Evolutionary conservation across 75 land plant genomes (phyloP), one percentile per base, ranked within the genome.

Genomic region (Sequoiadendron giganteum): DNA sequence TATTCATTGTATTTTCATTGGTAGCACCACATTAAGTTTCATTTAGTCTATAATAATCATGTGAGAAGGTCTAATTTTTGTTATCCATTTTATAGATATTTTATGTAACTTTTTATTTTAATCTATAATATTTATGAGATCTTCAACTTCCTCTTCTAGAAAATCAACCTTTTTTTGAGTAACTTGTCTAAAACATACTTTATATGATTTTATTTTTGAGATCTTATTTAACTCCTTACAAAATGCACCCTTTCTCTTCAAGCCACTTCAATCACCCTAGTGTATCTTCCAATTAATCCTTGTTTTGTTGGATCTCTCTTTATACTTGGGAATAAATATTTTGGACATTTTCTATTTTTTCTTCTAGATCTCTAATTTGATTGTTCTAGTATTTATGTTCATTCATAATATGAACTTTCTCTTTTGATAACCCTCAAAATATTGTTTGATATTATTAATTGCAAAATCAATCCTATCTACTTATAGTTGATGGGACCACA

Each of bases 181-280:
- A 34, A 72, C 87, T 87, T 47, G 91, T 2, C 54, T 85, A 86
- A 0, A 52, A 40, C 15, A 87, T 88, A 83, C 86, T 88, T 75
- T 92, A 90, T 40, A 58, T 78, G 30, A 95, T 45, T n/a, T 89
- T 87, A 45, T 82, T 38, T 39, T 86, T 42, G 19, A 77, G 55
- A 5, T 84, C 85, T 84, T 90, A 89, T 86, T 85, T 92, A 84
- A 92, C 94, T 34, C 85, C 72, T 43, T 88, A 89, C 72, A 93
- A 78, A 78, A 58, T n/a, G 0, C n/a, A 32, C 21, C 56, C 38
- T 72, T 85, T 86, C 13, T 80, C 89, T 88, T 89, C 90, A 32
- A 92, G 84, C 40, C 40, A 85, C 88, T 45, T 47, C 45, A 72
- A 86, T 80, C 28, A 36, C 88, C 56, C 49, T 3, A 42, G 49